phyloP scores from a whole-genome alignment of 108 stramenopile species.

The Pseudonitzschia multiseries region DNA sequence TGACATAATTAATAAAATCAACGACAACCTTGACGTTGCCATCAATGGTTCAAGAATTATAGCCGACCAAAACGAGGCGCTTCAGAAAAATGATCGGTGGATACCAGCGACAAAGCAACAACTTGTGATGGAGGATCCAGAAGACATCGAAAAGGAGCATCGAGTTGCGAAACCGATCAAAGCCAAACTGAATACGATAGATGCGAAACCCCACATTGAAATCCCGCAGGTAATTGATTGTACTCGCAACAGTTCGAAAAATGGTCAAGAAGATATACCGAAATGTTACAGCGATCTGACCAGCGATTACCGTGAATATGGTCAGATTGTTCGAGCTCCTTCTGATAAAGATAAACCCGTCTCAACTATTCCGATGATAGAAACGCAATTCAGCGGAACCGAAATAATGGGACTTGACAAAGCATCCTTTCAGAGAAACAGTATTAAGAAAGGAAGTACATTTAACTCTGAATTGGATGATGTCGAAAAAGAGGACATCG shows the following conservation, averaged over 20 bases:
- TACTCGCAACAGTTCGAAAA: not conserved
- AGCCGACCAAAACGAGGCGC: not conserved
- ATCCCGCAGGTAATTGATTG: conserved; percentile 13
- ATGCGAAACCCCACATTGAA: not conserved
- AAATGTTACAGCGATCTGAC: conserved; percentile 12
- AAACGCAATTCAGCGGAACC: conserved; percentile 9
- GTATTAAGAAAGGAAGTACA: not conserved
- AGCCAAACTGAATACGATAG: not conserved
- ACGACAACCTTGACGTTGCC: conserved; percentile 4
- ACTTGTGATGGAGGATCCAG: not conserved
- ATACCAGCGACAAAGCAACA: conserved; percentile 5
- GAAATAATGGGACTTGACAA: conserved; percentile 7
- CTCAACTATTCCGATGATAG: conserved; percentile 1
- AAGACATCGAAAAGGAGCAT: not conserved
- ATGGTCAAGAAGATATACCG: not conserved
- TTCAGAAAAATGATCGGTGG: not conserved
- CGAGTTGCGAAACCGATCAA: not conserved
- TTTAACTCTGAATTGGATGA: not conserved
- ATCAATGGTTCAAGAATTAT: not conserved
- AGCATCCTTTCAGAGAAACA: conserved; percentile 7
- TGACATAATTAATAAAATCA: not conserved
- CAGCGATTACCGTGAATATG: not conserved
- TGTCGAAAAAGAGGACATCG: not conserved
- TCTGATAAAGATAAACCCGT: not conserved
- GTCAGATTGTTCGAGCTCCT: not conserved